Evolutionary conservation across 225 moss, liverwort and hornwort species (phyloP), one percentile per base, ranked within the genome.

Genomic region (Thuidium tamariscinum): DNA sequence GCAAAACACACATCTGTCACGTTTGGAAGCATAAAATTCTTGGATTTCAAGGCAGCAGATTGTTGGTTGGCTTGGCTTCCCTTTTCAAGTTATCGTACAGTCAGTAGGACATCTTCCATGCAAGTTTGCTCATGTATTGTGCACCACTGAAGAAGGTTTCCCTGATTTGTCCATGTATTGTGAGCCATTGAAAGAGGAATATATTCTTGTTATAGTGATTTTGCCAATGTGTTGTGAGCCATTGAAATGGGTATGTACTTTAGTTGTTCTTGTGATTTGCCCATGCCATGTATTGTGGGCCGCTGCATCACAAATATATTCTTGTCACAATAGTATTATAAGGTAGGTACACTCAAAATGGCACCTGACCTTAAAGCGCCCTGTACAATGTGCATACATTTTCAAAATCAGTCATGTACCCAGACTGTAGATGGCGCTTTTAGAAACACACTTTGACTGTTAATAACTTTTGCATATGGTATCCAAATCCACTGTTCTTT

Each of bases 221-320:
- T 39, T 68, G 23, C 4, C 0, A 7, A 14, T 72, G 46, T 3
- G 4, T 18, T 72, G 18, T 73, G 30, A 3, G 11, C 4, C 48
- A 5, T 0, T 72, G 11, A 18, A 46, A 44, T 1, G 29, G 3
- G 9, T 1, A 16, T 29, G 3, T 5, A 71, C 2, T 46, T 18
- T 16, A 6, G 44, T 44, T 44, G 6, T 37, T 36, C 3, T 4
- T 4, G 37, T 12, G 37, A 69, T 42, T 71, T 71, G 44, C 6
- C 6, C 5, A 16, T 29, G 10, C 3, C 5, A 16, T 29, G 10
- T 3, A 44, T 16, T 42, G 27, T 26, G 16, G 2, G 42, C 3
- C 71, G 7, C 0, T 10, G 5, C 2, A 25, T 41, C 1, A 25
- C 0, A 15, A 14, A 26, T 26, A 8, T 1, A 41, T 11, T 69